Percentiles rank a stretch among this genome's conserved stretches.
Evolutionary conservation across 2,329 filamentous ascomycete species (phyloP).

Genomic region (Aspergillus caelatus): DNA sequence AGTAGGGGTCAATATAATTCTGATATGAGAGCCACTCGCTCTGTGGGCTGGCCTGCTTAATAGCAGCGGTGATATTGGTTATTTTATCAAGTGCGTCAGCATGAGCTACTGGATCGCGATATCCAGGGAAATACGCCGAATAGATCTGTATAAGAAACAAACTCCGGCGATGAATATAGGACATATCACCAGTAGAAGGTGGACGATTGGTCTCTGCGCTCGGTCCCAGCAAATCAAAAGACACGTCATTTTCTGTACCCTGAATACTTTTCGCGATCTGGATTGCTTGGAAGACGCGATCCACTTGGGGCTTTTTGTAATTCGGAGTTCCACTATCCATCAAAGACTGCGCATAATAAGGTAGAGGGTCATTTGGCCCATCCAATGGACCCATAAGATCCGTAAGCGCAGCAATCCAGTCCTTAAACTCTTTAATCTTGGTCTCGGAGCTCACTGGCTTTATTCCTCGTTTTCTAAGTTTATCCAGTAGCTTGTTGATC

Average conservation of each 20-base stretch:
- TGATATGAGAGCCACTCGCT: conserved; percentile 10
- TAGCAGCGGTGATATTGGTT: conserved; percentile 4
- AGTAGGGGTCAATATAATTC: conserved; percentile 10
- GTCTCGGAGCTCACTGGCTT: neutral
- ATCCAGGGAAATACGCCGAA: conserved; percentile 11
- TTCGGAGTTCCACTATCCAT: conserved; percentile 6
- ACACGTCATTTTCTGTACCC: conserved; percentile 7
- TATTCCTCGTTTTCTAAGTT: conserved; percentile 2
- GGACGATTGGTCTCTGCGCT: conserved; percentile 3
- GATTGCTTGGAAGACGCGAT: neutral
- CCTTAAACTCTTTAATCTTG: neutral
- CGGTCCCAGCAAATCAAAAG: conserved; percentile 5
- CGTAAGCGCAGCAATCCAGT: conserved; percentile 10
- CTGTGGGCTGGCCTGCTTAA: neutral
- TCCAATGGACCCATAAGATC: conserved; percentile 15
- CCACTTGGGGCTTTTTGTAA: neutral
- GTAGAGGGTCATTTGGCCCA: conserved; percentile 3
- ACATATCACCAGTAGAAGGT: conserved; percentile 4
- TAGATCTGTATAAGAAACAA: conserved; percentile 8
- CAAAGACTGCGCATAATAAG: conserved; percentile 12
- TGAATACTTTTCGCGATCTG: too few relatives aligned
- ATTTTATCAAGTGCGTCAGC: neutral
- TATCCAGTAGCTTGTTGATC: conserved; percentile 5
- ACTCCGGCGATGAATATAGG: conserved; percentile 7
- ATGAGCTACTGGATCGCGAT: neutral